phyloP scores from a whole-genome alignment of 306 rosid species.

The Pueraria montana region DNA sequence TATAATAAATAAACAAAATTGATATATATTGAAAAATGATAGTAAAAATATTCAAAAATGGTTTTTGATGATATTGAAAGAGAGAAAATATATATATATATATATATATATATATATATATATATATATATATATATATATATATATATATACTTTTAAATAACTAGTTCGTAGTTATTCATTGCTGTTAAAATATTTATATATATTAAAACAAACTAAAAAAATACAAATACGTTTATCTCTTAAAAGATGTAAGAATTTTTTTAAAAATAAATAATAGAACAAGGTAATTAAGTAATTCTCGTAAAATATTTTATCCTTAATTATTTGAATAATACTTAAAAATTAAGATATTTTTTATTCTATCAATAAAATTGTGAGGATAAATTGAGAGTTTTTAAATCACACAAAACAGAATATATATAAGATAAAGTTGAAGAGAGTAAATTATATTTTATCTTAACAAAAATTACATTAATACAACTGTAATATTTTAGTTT shows the following conservation, averaged over 20 bases:
- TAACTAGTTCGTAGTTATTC: neutral
- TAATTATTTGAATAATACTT: neutral
- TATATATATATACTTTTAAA: too few relatives aligned
- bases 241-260: too few relatives aligned
- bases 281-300: too few relatives aligned
- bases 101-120: too few relatives aligned
- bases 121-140: too few relatives aligned
- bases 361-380: neutral
- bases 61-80: neutral
- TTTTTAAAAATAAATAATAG: too few relatives aligned
- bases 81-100: too few relatives aligned
- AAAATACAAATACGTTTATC: neutral
- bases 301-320: neutral
- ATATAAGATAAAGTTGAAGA: neutral
- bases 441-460: too few relatives aligned
- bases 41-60: neutral
- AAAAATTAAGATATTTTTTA: too few relatives aligned
- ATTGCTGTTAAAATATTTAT: neutral
- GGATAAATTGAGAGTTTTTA: neutral
- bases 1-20: too few relatives aligned
- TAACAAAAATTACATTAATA: neutral
- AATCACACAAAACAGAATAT: neutral
- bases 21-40: too few relatives aligned
- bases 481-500: neutral
- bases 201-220: too few relatives aligned